phyloP scores from a whole-genome alignment of 495 filamentous ascomycete species.

The Astrothelium macrocarpum region DNA sequence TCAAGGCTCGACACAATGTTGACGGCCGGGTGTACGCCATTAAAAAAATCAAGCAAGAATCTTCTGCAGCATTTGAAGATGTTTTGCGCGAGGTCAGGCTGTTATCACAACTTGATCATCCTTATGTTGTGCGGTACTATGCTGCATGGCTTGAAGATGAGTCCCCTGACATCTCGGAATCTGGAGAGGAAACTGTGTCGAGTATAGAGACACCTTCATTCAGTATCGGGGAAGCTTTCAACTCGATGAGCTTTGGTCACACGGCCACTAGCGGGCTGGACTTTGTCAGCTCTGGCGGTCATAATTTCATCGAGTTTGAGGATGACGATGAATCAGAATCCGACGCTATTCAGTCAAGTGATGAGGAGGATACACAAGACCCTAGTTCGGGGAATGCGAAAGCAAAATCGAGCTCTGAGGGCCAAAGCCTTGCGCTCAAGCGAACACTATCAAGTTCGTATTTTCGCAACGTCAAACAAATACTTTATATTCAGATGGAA shows the following conservation, averaged over 20 bases:
- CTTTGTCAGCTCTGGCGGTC: slow-evolving; percentile 83
- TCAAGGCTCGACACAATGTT: slow-evolving; percentile 87
- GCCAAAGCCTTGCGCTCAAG: slow-evolving; percentile 12
- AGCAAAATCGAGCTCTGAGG: slow-evolving; percentile 10
- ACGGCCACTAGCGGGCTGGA: slow-evolving; percentile 76
- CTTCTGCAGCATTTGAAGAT: slow-evolving; percentile 66
- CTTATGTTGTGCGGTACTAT: slow-evolving; percentile 91
- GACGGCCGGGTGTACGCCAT: slow-evolving; percentile 90
- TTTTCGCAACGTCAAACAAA: slow-evolving; percentile 39
- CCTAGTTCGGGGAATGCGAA: slow-evolving; percentile 31
- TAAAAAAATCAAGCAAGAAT: slow-evolving; percentile 86
- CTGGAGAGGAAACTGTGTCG: slow-evolving; percentile 35
- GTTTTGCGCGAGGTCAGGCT: slow-evolving; percentile 87
- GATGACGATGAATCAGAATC: slow-evolving; percentile 54
- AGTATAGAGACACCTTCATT: slow-evolving; percentile 16
- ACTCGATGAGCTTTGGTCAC: slow-evolving; percentile 50
- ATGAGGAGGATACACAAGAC: slow-evolving; percentile 27
- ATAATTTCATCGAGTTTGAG: slow-evolving; percentile 69
- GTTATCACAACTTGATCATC: slow-evolving; percentile 85
- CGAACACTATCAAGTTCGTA: slow-evolving; percentile 20
- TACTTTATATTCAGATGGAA: slow-evolving; percentile 88
- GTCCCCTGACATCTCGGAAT: slow-evolving; percentile 42
- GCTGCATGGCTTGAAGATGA: slow-evolving; percentile 89
- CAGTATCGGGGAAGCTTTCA: slow-evolving; percentile 10
- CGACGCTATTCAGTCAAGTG: slow-evolving; percentile 27